Conservation (phyloP, 169 alveolate species). For the Prorocentrum cordatum region DNA sequence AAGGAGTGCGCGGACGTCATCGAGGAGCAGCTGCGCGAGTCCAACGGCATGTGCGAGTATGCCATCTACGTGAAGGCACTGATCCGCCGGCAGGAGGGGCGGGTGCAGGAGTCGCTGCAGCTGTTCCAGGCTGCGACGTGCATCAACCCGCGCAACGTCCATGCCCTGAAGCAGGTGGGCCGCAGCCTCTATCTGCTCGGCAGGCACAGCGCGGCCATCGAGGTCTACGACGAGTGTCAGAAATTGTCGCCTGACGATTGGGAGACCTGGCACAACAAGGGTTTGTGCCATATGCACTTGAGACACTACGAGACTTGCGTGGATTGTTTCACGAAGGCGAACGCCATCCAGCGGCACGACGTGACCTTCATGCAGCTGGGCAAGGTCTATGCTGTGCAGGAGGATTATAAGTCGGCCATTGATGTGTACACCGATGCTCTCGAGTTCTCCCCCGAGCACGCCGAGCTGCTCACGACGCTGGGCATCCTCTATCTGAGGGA, state of each 20-base stretch:
- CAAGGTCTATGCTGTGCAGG: conserved; percentile 74
- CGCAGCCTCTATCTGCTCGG: conserved; percentile 65
- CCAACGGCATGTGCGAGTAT: conserved; percentile 51
- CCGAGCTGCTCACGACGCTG: conserved; percentile 79
- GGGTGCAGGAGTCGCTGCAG: conserved; percentile 64
- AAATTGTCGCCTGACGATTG: conserved; percentile 66
- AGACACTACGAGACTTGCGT: conserved; percentile 36
- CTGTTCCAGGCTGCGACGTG: conserved; percentile 68
- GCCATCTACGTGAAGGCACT: conserved; percentile 71
- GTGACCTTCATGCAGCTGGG: conserved; percentile 79
- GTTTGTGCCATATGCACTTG: conserved; percentile 65
- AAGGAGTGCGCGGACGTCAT: conserved; percentile 66
- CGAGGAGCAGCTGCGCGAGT: conserved; percentile 64
- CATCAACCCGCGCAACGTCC: conserved; percentile 55
- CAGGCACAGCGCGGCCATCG: conserved; percentile 63
- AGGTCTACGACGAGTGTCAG: conserved; percentile 69
- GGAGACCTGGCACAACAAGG: conserved; percentile 60
- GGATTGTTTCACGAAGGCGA: conserved; percentile 74
- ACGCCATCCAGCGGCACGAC: conserved; percentile 78
- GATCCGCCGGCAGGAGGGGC: conserved; percentile 67
- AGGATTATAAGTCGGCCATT: conserved; percentile 78
- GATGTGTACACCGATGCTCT: conserved; percentile 78
- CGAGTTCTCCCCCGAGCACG: conserved; percentile 79
- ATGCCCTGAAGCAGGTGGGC: conserved; percentile 68
- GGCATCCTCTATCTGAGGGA: conserved; percentile 78